Conservation (phyloP, 2,329 filamentous ascomycete genomes). For the Teratosphaeria destructans region DNA sequence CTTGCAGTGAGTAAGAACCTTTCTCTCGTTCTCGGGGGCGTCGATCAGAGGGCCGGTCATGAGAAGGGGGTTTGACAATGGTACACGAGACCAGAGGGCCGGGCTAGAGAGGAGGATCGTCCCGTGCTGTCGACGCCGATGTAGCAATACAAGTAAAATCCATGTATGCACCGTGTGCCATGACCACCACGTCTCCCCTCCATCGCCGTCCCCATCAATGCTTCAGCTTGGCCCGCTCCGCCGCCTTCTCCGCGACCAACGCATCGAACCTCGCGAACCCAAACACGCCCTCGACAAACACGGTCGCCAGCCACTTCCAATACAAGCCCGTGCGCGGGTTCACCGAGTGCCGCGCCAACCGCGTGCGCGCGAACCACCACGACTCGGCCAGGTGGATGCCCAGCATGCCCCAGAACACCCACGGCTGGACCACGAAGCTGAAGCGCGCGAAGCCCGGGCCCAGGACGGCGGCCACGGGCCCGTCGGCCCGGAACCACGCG, state of each 20-base stretch:
- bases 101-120: neutral
- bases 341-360: conserved; percentile 44
- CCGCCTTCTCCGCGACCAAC: conserved; percentile 32
- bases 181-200: neutral
- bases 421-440: conserved; percentile 49
- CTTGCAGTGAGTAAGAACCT: neutral
- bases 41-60: neutral
- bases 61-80: neutral
- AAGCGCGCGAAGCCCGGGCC: conserved; percentile 49
- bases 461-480: conserved; percentile 27
- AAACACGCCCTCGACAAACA: conserved; percentile 44
- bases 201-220: conserved; percentile 20
- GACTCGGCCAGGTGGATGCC: conserved; percentile 57
- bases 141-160: neutral
- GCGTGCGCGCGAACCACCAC: conserved; percentile 34
- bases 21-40: neutral
- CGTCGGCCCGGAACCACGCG: conserved; percentile 43
- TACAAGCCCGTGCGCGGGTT: conserved; percentile 38
- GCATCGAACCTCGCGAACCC: conserved; percentile 37
- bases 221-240: conserved; percentile 29
- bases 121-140: neutral
- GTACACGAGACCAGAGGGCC: neutral
- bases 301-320: conserved; percentile 44
- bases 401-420: conserved; percentile 50
- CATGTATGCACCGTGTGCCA: neutral